Evolutionary conservation across 148 eudicot species (phyloP).

Genomic region (Pharnaceum exiguum): DNA sequence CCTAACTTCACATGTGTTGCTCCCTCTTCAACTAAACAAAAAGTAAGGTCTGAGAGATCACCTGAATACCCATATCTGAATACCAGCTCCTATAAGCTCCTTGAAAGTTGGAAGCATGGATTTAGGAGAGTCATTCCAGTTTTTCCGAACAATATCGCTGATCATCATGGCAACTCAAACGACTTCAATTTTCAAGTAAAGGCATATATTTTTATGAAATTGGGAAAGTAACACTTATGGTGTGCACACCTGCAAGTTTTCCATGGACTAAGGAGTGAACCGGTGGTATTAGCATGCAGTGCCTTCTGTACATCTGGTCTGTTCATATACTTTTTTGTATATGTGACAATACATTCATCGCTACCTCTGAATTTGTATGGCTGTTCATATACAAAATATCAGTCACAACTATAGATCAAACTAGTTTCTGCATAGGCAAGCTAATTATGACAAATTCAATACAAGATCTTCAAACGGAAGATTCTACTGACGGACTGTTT

Average conservation of each 20-base stretch:
- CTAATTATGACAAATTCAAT: too few relatives aligned
- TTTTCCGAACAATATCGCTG: conserved; percentile 36
- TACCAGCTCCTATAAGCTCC: conserved; percentile 40
- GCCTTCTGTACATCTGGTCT: conserved; percentile 31
- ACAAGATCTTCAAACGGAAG: too few relatives aligned
- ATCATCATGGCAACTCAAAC: not conserved
- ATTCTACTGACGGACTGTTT: too few relatives aligned
- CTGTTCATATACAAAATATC: conserved; percentile 2
- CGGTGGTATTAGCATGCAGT: conserved; percentile 24
- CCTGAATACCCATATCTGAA: conserved; percentile 31
- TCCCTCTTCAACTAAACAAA: not conserved
- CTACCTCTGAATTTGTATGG: conserved; percentile 23
- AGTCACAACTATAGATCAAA: too few relatives aligned
- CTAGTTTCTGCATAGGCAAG: too few relatives aligned
- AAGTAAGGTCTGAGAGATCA: not conserved
- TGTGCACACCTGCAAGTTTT: conserved; percentile 28
- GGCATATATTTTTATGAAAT: too few relatives aligned
- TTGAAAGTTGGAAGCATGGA: conserved; percentile 43
- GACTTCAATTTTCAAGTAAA: too few relatives aligned
- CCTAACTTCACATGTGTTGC: not conserved
- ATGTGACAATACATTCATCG: conserved; percentile 25
- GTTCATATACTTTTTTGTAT: conserved; percentile 27
- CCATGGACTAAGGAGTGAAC: conserved; percentile 25
- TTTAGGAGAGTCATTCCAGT: conserved; percentile 43
- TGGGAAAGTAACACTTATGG: too few relatives aligned